Percentiles rank a stretch among this genome's conserved stretches.
These are phyloP conservation scores for Apium graveolens DNA, from an alignment of 129 eudicot species.

Conservation along the genomic window DNA sequence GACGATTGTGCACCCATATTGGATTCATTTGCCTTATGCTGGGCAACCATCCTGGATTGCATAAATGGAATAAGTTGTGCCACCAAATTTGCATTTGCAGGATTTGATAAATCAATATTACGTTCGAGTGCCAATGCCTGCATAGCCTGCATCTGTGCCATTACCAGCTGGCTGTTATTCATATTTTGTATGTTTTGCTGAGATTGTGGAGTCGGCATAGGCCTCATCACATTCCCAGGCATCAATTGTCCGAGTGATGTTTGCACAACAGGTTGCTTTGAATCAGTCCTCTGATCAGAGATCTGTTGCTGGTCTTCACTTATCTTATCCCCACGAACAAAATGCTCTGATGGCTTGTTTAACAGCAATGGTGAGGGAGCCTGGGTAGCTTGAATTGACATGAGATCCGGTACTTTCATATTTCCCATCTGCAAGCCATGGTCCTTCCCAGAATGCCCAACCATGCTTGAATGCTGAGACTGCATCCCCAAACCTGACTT, in stretches of 20 bases:
- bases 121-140: conserved; percentile 89
- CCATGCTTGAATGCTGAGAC: conserved; percentile 61
- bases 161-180: conserved; percentile 45
- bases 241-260: conserved; percentile 42
- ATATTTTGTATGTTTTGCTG: conserved; percentile 50
- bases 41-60: conserved; percentile 76
- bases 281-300: conserved; percentile 48
- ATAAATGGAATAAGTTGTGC: conserved; percentile 73
- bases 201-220: conserved; percentile 51
- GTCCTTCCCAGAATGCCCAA: conserved; percentile 50
- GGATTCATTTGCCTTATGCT: conserved; percentile 60
- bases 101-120: conserved; percentile 75
- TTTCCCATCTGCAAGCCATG: conserved; percentile 51
- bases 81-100: conserved; percentile 69
- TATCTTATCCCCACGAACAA: conserved; percentile 47
- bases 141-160: conserved; percentile 92
- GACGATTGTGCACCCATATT: conserved; percentile 40
- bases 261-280: conserved; percentile 35
- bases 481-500: conserved; percentile 53
- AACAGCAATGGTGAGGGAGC: conserved; percentile 28
- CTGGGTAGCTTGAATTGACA: conserved; percentile 49
- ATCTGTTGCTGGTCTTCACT: conserved; percentile 35
- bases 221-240: conserved; percentile 32
- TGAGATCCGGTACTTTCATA: conserved; percentile 49
- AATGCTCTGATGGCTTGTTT: conserved; percentile 57